Conservation (phyloP, 345 rosid genomes). For the Clarkia xantiana region DNA sequence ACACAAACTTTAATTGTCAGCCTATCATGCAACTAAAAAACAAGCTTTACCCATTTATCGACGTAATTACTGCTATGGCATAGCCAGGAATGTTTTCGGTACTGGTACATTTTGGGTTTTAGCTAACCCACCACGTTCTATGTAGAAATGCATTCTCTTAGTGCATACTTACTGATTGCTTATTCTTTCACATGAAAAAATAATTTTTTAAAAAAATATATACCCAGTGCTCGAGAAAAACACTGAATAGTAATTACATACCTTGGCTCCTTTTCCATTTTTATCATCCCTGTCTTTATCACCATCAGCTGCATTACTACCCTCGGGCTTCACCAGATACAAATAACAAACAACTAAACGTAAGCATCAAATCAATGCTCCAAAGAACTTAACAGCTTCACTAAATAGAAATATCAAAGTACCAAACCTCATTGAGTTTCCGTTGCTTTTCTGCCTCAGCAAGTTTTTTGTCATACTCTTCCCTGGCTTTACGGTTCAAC, state of each 20-base stretch:
- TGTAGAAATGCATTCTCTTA: too few relatives aligned
- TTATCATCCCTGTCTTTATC: constrained; percentile 79
- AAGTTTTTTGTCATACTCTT: constrained; percentile 84
- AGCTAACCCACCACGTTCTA: too few relatives aligned
- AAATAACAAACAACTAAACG: not conserved
- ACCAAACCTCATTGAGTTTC: constrained; percentile 53
- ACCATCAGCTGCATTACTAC: constrained; percentile 50
- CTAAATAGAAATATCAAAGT: constrained; percentile 1
- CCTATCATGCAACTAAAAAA: too few relatives aligned
- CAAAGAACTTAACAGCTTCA: not conserved
- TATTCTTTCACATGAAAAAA: too few relatives aligned
- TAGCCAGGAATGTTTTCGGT: too few relatives aligned
- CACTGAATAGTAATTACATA: constrained; percentile 8
- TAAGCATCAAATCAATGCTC: not conserved
- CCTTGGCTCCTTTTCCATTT: constrained; percentile 53
- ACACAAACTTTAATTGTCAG: too few relatives aligned
- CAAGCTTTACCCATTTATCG: too few relatives aligned
- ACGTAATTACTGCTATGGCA: too few relatives aligned
- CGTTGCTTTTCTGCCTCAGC: constrained; percentile 86
- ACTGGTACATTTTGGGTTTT: too few relatives aligned
- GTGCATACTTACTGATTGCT: too few relatives aligned
- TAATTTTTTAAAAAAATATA: too few relatives aligned
- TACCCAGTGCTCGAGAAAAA: too few relatives aligned
- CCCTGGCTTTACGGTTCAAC: constrained; percentile 61
- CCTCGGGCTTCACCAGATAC: constrained; percentile 54